Conservation (phyloP, 495 filamentous ascomycete genomes). For the Copromyces sp. region DNA sequence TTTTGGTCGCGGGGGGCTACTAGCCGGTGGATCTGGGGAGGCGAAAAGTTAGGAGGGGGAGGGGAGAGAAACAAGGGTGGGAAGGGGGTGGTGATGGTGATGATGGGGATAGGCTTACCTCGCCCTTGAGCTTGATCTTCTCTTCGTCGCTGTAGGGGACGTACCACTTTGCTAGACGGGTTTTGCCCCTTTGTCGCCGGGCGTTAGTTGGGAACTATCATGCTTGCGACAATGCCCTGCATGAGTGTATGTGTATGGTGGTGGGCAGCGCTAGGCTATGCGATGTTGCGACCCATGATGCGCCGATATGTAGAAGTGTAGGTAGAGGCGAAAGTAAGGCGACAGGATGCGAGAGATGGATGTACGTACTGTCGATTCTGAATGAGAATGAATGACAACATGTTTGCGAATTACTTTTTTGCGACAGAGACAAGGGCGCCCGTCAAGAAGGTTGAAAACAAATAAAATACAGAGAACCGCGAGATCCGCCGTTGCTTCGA, state of each 20-base stretch:
- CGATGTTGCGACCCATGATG: slow-evolving; percentile 97
- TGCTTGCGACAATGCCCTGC: not conserved
- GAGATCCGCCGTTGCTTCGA: not conserved
- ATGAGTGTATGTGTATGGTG: not conserved
- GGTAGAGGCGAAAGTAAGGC: not conserved
- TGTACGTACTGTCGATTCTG: slow-evolving; percentile 79
- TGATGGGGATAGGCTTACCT: slow-evolving; percentile 32
- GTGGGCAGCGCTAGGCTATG: slow-evolving; percentile 38
- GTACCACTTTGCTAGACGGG: slow-evolving; percentile 97
- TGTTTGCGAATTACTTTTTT: slow-evolving; percentile 13
- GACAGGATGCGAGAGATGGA: not conserved
- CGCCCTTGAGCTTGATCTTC: slow-evolving; percentile 92
- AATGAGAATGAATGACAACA: slow-evolving; percentile 91
- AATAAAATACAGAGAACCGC: not conserved
- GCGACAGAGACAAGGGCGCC: not conserved
- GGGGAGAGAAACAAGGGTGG: not conserved
- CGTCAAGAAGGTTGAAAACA: not conserved
- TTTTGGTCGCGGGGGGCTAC: slow-evolving; percentile 97
- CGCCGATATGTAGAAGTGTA: slow-evolving; percentile 40
- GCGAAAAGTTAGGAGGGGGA: not conserved
- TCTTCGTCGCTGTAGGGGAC: slow-evolving; percentile 94
- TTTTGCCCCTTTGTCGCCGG: slow-evolving; percentile 68
- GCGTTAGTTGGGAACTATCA: not conserved
- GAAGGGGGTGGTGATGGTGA: not conserved
- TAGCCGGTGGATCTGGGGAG: slow-evolving; percentile 78